Evolutionary conservation across 1,284 basidiomycete genomes (phyloP).

Genomic region (Hortiboletus rubellus): DNA sequence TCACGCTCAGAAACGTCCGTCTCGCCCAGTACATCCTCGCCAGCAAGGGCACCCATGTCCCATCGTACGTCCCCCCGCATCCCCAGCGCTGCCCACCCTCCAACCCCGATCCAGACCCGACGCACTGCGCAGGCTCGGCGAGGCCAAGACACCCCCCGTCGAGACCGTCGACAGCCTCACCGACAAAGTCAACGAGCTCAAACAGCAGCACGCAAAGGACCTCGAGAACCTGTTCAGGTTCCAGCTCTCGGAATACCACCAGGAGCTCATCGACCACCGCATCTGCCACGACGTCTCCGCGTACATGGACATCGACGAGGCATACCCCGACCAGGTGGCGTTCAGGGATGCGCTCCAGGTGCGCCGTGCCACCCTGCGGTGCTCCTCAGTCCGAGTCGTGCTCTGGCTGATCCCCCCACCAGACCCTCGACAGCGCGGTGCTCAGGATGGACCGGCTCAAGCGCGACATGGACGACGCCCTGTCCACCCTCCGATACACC

Average conservation of each 20-base stretch:
- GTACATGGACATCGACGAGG: constrained; percentile 34
- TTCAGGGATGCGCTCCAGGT: constrained; percentile 33
- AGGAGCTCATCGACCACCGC: constrained; percentile 40
- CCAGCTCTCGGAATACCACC: constrained; percentile 44
- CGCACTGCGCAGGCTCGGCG: constrained; percentile 25
- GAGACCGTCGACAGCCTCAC: constrained; percentile 34
- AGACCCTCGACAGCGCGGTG: constrained; percentile 33
- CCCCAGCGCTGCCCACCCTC: background rate
- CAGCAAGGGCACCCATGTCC: constrained; percentile 27
- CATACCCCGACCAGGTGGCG: constrained; percentile 25
- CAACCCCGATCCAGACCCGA: constrained; percentile 14
- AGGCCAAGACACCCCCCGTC: constrained; percentile 1
- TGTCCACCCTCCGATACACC: constrained; percentile 44
- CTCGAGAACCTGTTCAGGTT: constrained; percentile 44
- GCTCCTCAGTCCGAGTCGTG: background rate
- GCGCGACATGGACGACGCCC: constrained; percentile 38
- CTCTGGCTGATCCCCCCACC: background rate
- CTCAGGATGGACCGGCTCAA: constrained; percentile 23
- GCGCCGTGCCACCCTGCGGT: background rate
- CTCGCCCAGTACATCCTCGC: constrained; percentile 33
- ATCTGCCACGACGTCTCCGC: constrained; percentile 34
- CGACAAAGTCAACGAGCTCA: constrained; percentile 40
- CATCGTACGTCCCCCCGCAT: constrained; percentile 23
- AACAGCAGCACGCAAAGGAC: constrained; percentile 42
- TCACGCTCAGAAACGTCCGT: constrained; percentile 30